Evolutionary conservation across 2,329 filamentous ascomycete genomes (phyloP).

Genomic region (Hymenotorrendiella dingleyae): DNA sequence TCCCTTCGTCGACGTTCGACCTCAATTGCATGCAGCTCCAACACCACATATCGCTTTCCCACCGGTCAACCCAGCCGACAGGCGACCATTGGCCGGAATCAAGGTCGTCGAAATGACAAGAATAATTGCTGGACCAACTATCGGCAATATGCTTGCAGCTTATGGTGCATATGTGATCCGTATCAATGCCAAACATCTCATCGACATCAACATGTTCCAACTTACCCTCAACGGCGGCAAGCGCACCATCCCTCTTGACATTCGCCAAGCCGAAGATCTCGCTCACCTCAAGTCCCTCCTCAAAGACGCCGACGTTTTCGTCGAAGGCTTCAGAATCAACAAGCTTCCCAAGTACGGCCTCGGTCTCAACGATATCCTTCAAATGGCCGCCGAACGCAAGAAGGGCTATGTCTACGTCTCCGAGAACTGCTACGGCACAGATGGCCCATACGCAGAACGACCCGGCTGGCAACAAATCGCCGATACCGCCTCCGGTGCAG

Average conservation of each 20-base stretch:
- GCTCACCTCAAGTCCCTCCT: constrained; percentile 51
- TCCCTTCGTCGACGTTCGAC: constrained; percentile 8
- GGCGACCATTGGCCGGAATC: constrained; percentile 40
- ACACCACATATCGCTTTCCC: constrained; percentile 4
- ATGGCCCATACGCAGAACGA: constrained; percentile 38
- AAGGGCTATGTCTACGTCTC: constrained; percentile 42
- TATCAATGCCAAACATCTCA: constrained; percentile 57
- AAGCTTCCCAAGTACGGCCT: constrained; percentile 58
- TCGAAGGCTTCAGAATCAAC: constrained; percentile 63
- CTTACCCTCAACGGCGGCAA: constrained; percentile 67
- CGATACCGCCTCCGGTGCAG: constrained; percentile 52
- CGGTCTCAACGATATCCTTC: constrained; percentile 45
- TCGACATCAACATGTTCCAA: constrained; percentile 64
- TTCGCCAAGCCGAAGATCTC: constrained; percentile 49
- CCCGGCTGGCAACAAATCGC: constrained; percentile 58
- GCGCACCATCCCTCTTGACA: constrained; percentile 54
- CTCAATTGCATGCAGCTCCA: neutral
- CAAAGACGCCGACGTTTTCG: constrained; percentile 55
- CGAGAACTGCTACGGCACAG: constrained; percentile 45
- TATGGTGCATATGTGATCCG: constrained; percentile 69
- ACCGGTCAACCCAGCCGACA: neutral
- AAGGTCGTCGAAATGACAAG: constrained; percentile 69
- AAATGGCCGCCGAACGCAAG: constrained; percentile 43
- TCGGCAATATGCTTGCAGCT: constrained; percentile 61
- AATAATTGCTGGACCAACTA: constrained; percentile 66